Percentiles rank a stretch among this genome's conserved stretches.
Evolutionary conservation across 768 basidiomycete species (phyloP).

Genomic region (Collybiopsis confluens): DNA sequence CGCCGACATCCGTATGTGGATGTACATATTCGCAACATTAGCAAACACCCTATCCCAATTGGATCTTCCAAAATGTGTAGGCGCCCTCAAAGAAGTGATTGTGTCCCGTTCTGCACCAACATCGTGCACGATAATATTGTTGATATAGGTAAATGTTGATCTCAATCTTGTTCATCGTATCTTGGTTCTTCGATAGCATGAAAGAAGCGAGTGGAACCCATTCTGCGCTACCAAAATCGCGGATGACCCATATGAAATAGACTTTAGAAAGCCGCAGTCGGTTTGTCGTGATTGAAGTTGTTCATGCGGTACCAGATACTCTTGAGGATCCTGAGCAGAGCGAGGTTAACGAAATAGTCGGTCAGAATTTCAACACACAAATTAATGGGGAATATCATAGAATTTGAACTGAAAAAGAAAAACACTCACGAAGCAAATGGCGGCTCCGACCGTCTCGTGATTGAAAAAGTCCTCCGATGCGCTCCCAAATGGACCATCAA

Average conservation of each 20-base stretch:
- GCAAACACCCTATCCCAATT: constrained; percentile 78
- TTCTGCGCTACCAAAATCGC: constrained; percentile 76
- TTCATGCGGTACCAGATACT: constrained; percentile 98
- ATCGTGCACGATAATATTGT: constrained; percentile 90
- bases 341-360: too few species aligned
- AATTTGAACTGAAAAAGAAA: too few species aligned
- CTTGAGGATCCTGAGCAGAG: constrained; percentile 71
- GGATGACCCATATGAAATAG: constrained; percentile 95
- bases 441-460: constrained; percentile 89
- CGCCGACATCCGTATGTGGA: constrained; percentile 84
- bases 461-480: constrained; percentile 91
- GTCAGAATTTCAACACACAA: too few species aligned
- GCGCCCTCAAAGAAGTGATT: constrained; percentile 82
- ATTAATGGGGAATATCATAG: too few species aligned
- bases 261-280: constrained; percentile 77
- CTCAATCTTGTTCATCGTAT: constrained; percentile 80
- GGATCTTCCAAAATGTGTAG: constrained; percentile 90
- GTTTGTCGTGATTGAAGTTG: constrained; percentile 62
- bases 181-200: constrained; percentile 93
- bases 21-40: constrained; percentile 78
- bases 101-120: constrained; percentile 92
- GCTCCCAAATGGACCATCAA: constrained; percentile 93
- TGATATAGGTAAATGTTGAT: constrained; percentile 95
- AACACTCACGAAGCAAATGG: constrained; percentile 87
- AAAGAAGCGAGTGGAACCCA: constrained; percentile 94